Base-by-base conservation (phyloP, 768 basidiomycete genomes). In the Russula dissimulans region DNA sequence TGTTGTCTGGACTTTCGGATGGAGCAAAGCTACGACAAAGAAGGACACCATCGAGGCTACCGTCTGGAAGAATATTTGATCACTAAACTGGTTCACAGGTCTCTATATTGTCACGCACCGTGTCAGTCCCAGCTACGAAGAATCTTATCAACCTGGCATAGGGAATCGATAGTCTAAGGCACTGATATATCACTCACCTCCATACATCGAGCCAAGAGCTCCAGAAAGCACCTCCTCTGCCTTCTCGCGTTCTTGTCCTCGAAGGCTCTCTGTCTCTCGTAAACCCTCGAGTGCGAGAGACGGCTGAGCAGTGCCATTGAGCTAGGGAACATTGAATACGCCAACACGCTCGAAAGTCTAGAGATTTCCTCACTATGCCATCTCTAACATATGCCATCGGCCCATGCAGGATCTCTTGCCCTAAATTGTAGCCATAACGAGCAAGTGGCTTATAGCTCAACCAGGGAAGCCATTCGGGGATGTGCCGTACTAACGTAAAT, bases 381-480 rank as follows among this genome's bases (percentile, higher is more conserved):
- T 36, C 34, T 36, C 10, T 36, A 10, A 36, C 34, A 10, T 7
- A 14, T 31, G n/a, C 14, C 29, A 51, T 57, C 9, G 61, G 61
- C 8, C 38, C 51, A n/a, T 51, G 10, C 14, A 58, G 4, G n/a
- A 34, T 22, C 3, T 58, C 39, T 31, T 49, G 31, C 12, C 56
- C 50, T n/a, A 62, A 5, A 38, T 53, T 4, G 31, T 51, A 17
- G 43, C 54, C 60, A 2, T 38, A 14, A 44, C 36, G 48, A 8
- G 50, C 60, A 50, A 61, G 22, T 14, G 60, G 42, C n/a, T 61
- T 51, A 26, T 50, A 61, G 26, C 60, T 61, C 3, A 61, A 17
- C 43, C 54, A 54, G 3, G 60, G 6, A 1, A 61, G 8, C 54
- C 60, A 56, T 26, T 56, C 41, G 4, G 60, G 60, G 2, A 61